Evolutionary conservation across 257 asterid genomes (phyloP).

Genomic region (Solanum chiquidenum): DNA sequence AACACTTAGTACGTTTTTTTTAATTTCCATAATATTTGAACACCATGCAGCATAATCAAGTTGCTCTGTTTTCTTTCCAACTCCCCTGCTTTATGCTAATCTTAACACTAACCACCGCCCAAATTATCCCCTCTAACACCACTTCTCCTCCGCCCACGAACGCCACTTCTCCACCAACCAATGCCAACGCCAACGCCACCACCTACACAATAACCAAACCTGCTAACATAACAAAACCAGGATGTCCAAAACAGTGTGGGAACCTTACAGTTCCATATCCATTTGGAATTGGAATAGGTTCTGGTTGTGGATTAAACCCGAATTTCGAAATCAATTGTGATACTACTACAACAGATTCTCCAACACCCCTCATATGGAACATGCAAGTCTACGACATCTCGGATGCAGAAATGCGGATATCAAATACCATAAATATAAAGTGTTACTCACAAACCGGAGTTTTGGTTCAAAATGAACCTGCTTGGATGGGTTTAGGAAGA

Average conservation of each 20-base stretch:
- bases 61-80: not conserved
- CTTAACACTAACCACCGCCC: conserved; percentile 11
- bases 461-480: not conserved
- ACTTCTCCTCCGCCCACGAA: not conserved
- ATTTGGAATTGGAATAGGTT: conserved; percentile 14
- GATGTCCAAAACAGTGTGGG: conserved; percentile 24
- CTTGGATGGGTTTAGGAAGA: not conserved
- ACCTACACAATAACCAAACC: conserved; percentile 8
- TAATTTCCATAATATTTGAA: not conserved
- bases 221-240: conserved; percentile 24
- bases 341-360: no score
- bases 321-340: conserved; percentile 5
- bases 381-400: conserved; percentile 35
- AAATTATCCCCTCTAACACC: not conserved
- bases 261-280: conserved; percentile 37
- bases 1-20: not conserved
- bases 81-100: conserved; percentile 9
- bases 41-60: not conserved
- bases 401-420: conserved; percentile 36
- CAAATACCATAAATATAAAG: conserved; percentile 24
- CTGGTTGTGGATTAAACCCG: conserved; percentile 21
- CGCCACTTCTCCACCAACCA: conserved; percentile 10
- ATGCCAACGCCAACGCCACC: not conserved
- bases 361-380: conserved; percentile 6
- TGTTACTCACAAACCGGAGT: conserved; percentile 41